These are phyloP conservation scores for Dalechampia spathulata DNA, from an alignment of 441 rosid genomes.

Conservation along the genomic window DNA sequence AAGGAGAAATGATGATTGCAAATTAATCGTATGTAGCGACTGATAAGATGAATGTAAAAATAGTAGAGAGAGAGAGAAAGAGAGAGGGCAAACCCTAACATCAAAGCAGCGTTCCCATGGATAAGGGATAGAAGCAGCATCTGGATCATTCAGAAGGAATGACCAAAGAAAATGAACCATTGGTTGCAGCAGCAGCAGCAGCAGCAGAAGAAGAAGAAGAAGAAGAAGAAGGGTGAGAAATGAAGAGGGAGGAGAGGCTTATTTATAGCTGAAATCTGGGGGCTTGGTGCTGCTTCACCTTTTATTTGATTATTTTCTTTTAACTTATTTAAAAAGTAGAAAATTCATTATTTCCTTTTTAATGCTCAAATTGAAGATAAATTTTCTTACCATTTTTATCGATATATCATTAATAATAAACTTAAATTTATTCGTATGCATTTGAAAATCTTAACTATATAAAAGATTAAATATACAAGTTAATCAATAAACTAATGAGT, in stretches of 20 bases:
- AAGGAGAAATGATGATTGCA: too few relatives aligned
- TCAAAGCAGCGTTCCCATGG: constrained; percentile 23
- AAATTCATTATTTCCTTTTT: too few relatives aligned
- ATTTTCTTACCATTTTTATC: too few relatives aligned
- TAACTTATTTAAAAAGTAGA: too few relatives aligned
- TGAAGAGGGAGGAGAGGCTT: not conserved
- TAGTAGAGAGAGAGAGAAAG: not conserved
- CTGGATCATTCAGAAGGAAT: constrained; percentile 11
- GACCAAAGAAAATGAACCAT: constrained; percentile 6
- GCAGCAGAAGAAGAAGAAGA: not conserved
- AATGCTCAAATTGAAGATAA: too few relatives aligned
- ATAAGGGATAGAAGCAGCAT: constrained; percentile 1
- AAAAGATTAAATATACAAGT: too few relatives aligned
- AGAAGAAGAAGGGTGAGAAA: not conserved
- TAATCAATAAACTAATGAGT: too few relatives aligned
- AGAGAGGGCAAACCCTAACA: constrained; percentile 1
- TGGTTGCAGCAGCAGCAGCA: not conserved
- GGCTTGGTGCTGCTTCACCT: too few relatives aligned
- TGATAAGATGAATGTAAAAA: constrained; percentile 7
- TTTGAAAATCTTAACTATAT: too few relatives aligned
- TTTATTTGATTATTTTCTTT: too few relatives aligned
- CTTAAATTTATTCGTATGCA: too few relatives aligned
- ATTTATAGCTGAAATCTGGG: not conserved
- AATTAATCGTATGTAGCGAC: constrained; percentile 10
- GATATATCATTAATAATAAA: too few relatives aligned